These are phyloP conservation scores for Amanita pallidorosea DNA, from an alignment of 768 basidiomycete species.

Conservation along the genomic window DNA sequence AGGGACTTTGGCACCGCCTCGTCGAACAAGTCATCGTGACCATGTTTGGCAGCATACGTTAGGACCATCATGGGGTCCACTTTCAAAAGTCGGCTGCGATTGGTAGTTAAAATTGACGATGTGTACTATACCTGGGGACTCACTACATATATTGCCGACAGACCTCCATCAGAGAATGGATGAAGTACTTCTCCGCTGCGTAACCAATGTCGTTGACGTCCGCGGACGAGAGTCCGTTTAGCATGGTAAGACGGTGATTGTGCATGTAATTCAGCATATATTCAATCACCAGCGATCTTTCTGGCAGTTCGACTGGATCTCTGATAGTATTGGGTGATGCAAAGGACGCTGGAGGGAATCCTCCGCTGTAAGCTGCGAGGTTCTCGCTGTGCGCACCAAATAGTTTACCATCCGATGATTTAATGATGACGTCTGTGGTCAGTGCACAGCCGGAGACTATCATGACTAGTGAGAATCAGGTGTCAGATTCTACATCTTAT, in stretches of 20 bases:
- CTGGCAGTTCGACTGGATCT: background rate
- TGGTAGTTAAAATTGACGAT: too few relatives aligned
- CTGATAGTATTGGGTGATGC: background rate
- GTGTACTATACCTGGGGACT: background rate
- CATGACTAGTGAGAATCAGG: background rate
- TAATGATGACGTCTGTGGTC: background rate
- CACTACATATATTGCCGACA: constrained; percentile 1
- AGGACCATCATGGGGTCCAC: background rate
- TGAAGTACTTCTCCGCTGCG: background rate
- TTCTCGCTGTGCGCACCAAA: constrained; percentile 7
- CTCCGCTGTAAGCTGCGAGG: background rate
- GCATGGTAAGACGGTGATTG: background rate
- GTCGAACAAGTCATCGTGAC: background rate
- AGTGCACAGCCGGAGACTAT: background rate
- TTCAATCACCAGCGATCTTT: background rate
- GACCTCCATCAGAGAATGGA: background rate
- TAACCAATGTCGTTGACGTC: background rate
- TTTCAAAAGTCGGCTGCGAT: background rate
- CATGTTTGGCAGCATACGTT: background rate
- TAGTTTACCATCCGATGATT: constrained; percentile 2
- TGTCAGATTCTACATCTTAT: background rate
- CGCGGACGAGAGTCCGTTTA: background rate
- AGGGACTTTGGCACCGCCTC: background rate
- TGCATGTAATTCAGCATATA: constrained; percentile 1
- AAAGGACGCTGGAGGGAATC: constrained; percentile 3